Evolutionary conservation across 768 basidiomycete species (phyloP), one percentile per base, ranked within the genome.

Genomic region (Antrodiella citrinella): DNA sequence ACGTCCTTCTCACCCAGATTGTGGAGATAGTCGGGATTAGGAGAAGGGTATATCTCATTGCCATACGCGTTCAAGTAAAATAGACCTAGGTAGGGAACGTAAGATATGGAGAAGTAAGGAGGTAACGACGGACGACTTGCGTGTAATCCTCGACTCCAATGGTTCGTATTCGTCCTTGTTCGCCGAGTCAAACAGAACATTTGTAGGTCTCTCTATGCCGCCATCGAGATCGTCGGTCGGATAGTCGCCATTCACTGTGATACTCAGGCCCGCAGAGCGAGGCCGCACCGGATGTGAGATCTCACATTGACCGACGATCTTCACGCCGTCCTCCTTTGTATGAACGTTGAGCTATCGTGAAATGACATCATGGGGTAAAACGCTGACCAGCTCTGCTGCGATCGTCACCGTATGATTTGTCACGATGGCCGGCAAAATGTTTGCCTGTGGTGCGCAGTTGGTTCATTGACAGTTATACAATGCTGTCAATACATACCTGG

Each of bases 401-500:
- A 98, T 92, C 12, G 93, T 96, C n/a, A 92, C 91, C 0, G 88
- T 92, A 64, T 91, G 90, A 65, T 91, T 94, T 11, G 94, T 98
- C 38, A 94, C 81, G 55, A 98, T 86, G 3, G 84, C 90, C 0
- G 94, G 94, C 2, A 95, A 70, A 51, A 98, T 94, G 53, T 84
- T 78, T 10, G 89, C 84, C 76, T 74, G 65, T 52, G 49, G n/a
- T n/a, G 13, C 41, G 44, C 23, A 47, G 39, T 35, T 56, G 55
- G 57, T 51, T 22, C 30, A 19, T 20, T 47, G 19, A 50, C 30
- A 35, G 30, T 7, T 35, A n/a, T 15, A 43, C 47, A 43, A 50
- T 45, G 53, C 40, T 41, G 38, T 47, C 30, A 35, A 53, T 30
- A 47, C 67, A 51, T 42, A 70, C 69, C 60, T 85, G 81, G 50